These are phyloP conservation scores for Euptelea pleiosperma DNA, from an alignment of 164 flowering plant species.

Conservation along the genomic window DNA sequence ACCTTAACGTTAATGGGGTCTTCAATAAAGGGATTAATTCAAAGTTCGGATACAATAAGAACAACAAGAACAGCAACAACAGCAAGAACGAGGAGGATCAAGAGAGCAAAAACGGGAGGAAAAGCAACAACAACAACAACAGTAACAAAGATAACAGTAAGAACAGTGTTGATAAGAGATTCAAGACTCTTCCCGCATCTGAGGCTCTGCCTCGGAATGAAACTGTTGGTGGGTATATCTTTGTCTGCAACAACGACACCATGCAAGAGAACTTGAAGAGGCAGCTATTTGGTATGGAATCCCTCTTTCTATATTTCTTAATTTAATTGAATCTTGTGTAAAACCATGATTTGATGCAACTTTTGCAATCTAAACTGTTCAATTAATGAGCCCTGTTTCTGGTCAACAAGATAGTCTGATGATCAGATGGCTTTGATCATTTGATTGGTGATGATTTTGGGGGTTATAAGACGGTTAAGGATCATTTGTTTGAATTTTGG, in stretches of 20 bases:
- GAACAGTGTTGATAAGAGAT: slow-evolving; percentile 56
- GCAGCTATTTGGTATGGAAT: slow-evolving; percentile 28
- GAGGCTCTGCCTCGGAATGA: slow-evolving; percentile 27
- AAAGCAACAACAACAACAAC: slow-evolving; percentile 18
- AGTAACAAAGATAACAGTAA: slow-evolving; percentile 26
- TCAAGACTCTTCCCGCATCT: slow-evolving; percentile 25
- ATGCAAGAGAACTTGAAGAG: slow-evolving; percentile 30
- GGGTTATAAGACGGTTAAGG: too few species aligned
- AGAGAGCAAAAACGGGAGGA: slow-evolving; percentile 17
- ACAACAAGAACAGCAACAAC: slow-evolving; percentile 19
- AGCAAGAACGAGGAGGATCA: slow-evolving; percentile 10
- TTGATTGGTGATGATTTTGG: too few species aligned
- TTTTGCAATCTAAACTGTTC: too few species aligned
- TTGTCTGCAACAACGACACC: slow-evolving; percentile 36
- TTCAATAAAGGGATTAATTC: slow-evolving; percentile 47
- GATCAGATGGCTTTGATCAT: too few species aligned
- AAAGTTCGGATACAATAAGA: slow-evolving; percentile 9
- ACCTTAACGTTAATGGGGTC: slow-evolving; percentile 47
- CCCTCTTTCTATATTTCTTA: slow-evolving; percentile 1
- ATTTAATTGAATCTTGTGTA: too few species aligned
- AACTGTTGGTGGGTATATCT: slow-evolving; percentile 30
- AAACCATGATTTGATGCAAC: too few species aligned
- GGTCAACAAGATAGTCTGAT: too few species aligned
- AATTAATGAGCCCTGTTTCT: too few species aligned
- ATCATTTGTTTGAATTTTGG: too few species aligned